phyloP scores from a whole-genome alignment of 352 stramenopile genomes.

The Globisporangium echinulatum region DNA sequence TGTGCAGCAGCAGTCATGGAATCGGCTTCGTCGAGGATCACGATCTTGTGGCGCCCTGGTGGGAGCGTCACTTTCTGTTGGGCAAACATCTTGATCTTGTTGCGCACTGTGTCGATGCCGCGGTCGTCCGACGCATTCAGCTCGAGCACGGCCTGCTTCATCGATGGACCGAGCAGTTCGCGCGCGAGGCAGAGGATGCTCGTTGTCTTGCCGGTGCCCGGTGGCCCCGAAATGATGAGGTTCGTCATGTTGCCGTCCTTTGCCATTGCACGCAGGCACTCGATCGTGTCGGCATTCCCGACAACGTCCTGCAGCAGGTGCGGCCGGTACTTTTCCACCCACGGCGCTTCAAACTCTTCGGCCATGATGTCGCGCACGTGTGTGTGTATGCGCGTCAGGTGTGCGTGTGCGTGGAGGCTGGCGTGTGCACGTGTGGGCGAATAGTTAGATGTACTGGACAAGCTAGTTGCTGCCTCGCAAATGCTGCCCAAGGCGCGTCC shows the following conservation, averaged over 20 bases:
- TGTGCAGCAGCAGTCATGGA: conserved; percentile 97
- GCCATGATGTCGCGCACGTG: conserved; percentile 24
- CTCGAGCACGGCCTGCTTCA: conserved; percentile 94
- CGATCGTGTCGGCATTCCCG: conserved; percentile 97
- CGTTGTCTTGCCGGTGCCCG: conserved; percentile 92
- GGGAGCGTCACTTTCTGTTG: conserved; percentile 96
- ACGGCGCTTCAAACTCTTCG: conserved; percentile 89
- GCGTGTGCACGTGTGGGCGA: too few relatives aligned
- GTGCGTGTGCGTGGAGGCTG: too few relatives aligned
- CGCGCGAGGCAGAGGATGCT: conserved; percentile 89
- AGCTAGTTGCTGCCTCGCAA: too few relatives aligned
- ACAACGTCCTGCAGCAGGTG: conserved; percentile 91
- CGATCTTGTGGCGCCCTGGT: conserved; percentile 94
- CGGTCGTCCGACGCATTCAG: conserved; percentile 98
- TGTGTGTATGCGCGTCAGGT: too few relatives aligned
- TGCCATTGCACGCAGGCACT: conserved; percentile 93
- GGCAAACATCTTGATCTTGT: conserved; percentile 99
- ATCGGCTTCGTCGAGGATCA: conserved; percentile 99
- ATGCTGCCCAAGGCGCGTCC: too few relatives aligned
- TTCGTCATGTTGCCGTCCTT: conserved; percentile 98
- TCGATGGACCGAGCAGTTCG: conserved; percentile 75
- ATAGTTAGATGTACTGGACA: too few relatives aligned
- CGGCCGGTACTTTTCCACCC: conserved; percentile 99
- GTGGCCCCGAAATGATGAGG: conserved; percentile 94
- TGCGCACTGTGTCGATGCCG: conserved; percentile 87